Conservation (phyloP, 371 early-diverging fungal species). For the Mortierella sp. region DNA sequence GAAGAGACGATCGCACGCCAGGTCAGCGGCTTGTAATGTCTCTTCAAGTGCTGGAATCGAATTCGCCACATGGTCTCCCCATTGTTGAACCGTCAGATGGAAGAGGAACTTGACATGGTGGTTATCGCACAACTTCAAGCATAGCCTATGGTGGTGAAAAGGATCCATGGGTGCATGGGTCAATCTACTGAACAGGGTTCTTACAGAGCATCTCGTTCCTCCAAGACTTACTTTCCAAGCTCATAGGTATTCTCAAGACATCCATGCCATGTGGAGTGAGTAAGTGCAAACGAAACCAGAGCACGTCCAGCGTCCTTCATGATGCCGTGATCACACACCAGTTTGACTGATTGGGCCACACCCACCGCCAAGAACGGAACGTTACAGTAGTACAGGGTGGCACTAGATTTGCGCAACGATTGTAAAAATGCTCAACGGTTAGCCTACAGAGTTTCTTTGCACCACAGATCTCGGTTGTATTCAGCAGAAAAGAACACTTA, state of each 20-base stretch:
- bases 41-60: slow-evolving; percentile 26
- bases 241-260: slow-evolving; percentile 42
- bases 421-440: background rate
- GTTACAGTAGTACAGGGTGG: slow-evolving; percentile 36
- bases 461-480: too few relatives aligned
- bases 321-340: slow-evolving; percentile 30
- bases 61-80: slow-evolving; percentile 47
- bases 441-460: too few relatives aligned
- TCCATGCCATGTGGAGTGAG: slow-evolving; percentile 42
- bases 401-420: background rate
- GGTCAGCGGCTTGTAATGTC: slow-evolving; percentile 19
- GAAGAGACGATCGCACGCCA: slow-evolving; percentile 47
- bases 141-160: slow-evolving; percentile 12
- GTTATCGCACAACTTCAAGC: slow-evolving; percentile 27
- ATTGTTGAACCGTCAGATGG: slow-evolving; percentile 43
- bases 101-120: slow-evolving; percentile 47
- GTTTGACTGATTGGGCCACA: slow-evolving; percentile 24
- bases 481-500: slow-evolving; percentile 7
- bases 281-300: slow-evolving; percentile 40
- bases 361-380: slow-evolving; percentile 34
- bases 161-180: background rate
- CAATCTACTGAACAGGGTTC: background rate
- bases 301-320: slow-evolving; percentile 44
- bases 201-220: background rate
- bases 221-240: slow-evolving; percentile 37